Base-by-base conservation (phyloP, 2,329 filamentous ascomycete genomes). In the Colletotrichum neosansevieriae region DNA sequence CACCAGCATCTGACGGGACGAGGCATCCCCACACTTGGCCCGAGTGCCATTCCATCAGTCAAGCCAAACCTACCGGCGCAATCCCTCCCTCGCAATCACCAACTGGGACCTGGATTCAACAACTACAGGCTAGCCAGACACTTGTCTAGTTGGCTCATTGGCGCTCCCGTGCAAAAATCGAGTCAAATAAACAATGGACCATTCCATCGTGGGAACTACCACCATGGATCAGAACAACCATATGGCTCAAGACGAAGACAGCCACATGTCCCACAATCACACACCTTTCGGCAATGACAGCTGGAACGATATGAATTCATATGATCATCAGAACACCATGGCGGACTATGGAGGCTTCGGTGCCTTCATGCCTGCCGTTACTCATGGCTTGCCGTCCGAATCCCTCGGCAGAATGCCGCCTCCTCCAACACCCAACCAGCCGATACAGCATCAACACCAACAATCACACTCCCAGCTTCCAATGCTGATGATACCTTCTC, bases 401-500 rank as follows among this genome's bases (percentile, higher is more conserved):
- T 80, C 84, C 2, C 73, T 88, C 64, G 76, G 75, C 68, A 79
- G 83, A 69, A 86, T 89, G 80, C 84, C 88, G 58, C 87, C 89
- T 49, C 87, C 89, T 17, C 83, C 91, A 72, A 83, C 89, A 36
- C 82, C 89, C 40, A 57, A 72, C 40, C 78, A 85, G 67, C 75
- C 81, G 32, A 76, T 79, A 45, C 74, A 80, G 71, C 71, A 76
- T 32, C 74, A 74, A 32, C 70, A 74, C 29, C 73, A 72, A 51
- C 83, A 83, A 67, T 82, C 65, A 13, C 79, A 83, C 62, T 74
- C 81, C 10, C 87, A 88, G 70, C 80, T 92, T 19, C 88, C 92
- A 21, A 91, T 92, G 76, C 82, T 94, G 71, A 90, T 93, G 73
- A 92, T 92, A 82, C 89, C 91, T 21, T 85, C 85, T 53, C 86